phyloP scores from a whole-genome alignment of 768 basidiomycete genomes.

The Boletus tomentosulus region DNA sequence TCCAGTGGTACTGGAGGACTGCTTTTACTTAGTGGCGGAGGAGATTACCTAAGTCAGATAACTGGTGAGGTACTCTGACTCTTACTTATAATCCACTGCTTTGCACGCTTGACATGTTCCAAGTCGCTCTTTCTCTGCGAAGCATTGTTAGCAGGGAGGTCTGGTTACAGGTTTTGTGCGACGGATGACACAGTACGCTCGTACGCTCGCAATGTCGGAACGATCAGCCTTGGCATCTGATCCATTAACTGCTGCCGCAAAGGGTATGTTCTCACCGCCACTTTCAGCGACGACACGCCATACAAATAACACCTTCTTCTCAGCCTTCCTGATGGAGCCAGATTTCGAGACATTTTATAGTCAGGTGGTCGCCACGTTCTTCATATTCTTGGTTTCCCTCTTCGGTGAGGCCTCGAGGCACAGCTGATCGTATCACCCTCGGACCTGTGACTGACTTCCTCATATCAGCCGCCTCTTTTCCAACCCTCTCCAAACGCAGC shows the following conservation, averaged over 20 bases:
- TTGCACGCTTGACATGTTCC: no score
- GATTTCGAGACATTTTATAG: background rate
- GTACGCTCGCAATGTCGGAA: background rate
- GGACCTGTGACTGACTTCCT: background rate
- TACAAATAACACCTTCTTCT: background rate
- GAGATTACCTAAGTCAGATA: background rate
- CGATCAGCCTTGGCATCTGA: background rate
- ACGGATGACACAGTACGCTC: background rate
- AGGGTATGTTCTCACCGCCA: background rate
- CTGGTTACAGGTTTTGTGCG: background rate
- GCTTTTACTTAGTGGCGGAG: background rate
- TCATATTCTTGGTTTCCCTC: constrained; percentile 59
- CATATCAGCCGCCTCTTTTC: constrained; percentile 63
- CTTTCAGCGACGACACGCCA: background rate
- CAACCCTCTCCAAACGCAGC: constrained; percentile 54
- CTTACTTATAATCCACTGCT: background rate
- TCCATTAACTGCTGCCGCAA: background rate
- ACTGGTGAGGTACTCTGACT: background rate
- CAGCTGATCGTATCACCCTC: background rate
- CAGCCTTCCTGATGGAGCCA: background rate
- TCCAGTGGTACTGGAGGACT: no score
- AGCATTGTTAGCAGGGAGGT: background rate
- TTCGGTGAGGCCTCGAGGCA: constrained; percentile 44
- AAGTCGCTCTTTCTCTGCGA: background rate
- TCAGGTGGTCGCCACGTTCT: constrained; percentile 24